phyloP scores from a whole-genome alignment of 2,329 filamentous ascomycete species.

The Neonectria neomacrospora region DNA sequence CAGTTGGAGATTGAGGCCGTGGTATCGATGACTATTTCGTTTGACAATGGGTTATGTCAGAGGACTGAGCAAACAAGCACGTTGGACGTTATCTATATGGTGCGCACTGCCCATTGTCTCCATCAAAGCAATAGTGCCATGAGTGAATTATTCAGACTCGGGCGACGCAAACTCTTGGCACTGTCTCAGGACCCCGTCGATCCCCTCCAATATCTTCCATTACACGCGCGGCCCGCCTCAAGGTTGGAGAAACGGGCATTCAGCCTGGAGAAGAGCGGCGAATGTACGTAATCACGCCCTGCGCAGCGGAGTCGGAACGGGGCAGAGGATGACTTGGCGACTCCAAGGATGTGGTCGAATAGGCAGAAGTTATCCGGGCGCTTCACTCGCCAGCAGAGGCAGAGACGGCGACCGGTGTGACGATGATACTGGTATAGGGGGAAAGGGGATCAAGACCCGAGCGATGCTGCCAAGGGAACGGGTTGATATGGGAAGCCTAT shows the following conservation, averaged over 20 bases:
- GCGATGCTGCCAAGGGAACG: constrained; percentile 8
- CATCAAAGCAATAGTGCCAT: constrained; percentile 11
- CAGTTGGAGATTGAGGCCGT: background rate
- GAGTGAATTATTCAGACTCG: constrained; percentile 15
- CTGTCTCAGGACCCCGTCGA: background rate
- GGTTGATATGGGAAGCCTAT: constrained; percentile 21
- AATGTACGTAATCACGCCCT: constrained; percentile 27
- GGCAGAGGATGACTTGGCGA: constrained; percentile 20
- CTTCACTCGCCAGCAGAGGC: constrained; percentile 5
- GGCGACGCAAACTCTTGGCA: constrained; percentile 20
- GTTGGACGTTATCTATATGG: constrained; percentile 17
- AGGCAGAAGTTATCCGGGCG: constrained; percentile 31
- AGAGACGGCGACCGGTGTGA: constrained; percentile 8
- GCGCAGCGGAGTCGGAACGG: constrained; percentile 24
- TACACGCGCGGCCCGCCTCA: background rate
- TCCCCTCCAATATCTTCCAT: constrained; percentile 1
- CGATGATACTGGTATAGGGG: background rate
- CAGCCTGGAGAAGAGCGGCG: constrained; percentile 16
- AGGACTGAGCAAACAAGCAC: constrained; percentile 13
- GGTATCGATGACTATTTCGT: constrained; percentile 10
- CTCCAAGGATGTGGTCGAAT: constrained; percentile 2
- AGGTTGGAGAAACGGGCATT: constrained; percentile 11
- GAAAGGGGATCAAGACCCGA: constrained; percentile 9
- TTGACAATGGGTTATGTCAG: constrained; percentile 11
- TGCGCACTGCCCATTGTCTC: background rate